These are phyloP conservation scores for Phanerochaete carnosa DNA, from an alignment of 768 basidiomycete genomes.

Conservation along the genomic window DNA sequence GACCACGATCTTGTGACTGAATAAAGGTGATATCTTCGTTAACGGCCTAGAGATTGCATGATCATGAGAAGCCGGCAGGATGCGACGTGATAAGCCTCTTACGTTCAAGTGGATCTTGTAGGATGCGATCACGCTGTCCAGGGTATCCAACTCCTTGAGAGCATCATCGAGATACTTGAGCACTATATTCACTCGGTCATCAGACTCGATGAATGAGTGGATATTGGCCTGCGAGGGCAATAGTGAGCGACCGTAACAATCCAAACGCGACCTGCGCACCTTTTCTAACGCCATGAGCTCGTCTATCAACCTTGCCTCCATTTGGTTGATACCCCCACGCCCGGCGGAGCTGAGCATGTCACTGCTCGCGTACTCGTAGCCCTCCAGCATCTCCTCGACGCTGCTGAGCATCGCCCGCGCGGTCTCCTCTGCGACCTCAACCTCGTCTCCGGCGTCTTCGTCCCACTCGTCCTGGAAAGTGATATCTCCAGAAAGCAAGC, in stretches of 20 bases:
- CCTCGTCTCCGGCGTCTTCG: conserved; percentile 31
- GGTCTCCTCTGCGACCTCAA: conserved; percentile 57
- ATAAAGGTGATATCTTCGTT: conserved; percentile 94
- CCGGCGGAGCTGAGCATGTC: conserved; percentile 65
- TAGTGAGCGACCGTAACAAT: neutral
- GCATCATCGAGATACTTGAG: conserved; percentile 89
- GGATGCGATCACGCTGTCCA: conserved; percentile 85
- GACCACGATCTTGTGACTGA: conserved; percentile 92
- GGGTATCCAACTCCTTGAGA: conserved; percentile 80
- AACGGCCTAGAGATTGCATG: conserved; percentile 59
- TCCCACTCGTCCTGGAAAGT: conserved; percentile 45
- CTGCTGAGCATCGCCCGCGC: conserved; percentile 81
- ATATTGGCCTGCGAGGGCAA: conserved; percentile 76
- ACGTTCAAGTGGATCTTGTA: conserved; percentile 98
- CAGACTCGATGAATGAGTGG: conserved; percentile 94
- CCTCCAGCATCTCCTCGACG: conserved; percentile 98
- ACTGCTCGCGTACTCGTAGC: conserved; percentile 94
- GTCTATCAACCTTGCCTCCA: conserved; percentile 84
- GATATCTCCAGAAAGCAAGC: conserved; percentile 49
- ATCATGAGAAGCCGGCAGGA: conserved; percentile 12
- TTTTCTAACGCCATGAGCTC: conserved; percentile 93
- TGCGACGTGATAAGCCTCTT: conserved; percentile 24
- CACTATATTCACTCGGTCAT: conserved; percentile 85
- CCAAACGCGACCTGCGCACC: conserved; percentile 37
- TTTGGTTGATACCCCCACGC: conserved; percentile 81